Evolutionary conservation across 2,329 filamentous ascomycete genomes (phyloP).

Genomic region (Chalara sp.): DNA sequence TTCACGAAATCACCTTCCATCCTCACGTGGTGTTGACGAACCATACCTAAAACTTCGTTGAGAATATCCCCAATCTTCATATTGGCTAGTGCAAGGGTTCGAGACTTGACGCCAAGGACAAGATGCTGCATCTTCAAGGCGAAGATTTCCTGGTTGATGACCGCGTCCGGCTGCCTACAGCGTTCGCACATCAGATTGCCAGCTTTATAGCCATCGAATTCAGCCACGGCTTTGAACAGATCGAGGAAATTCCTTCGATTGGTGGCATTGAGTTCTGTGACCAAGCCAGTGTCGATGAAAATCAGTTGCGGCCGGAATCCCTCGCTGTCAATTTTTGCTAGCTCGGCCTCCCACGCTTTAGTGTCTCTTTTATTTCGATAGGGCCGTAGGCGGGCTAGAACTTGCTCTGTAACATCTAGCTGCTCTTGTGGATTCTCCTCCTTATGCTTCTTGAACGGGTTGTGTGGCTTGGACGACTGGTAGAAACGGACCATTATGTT

Average conservation of each 20-base stretch:
- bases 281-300: constrained; percentile 94
- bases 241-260: constrained; percentile 92
- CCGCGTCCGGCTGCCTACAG: constrained; percentile 84
- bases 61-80: constrained; percentile 95
- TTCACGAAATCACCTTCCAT: constrained; percentile 98
- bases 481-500: constrained; percentile 99
- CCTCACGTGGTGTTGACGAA: constrained; percentile 83
- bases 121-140: constrained; percentile 96
- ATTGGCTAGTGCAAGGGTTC: constrained; percentile 85
- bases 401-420: constrained; percentile 79
- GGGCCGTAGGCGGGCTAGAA: constrained; percentile 73
- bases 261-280: constrained; percentile 81
- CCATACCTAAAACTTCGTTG: constrained; percentile 86
- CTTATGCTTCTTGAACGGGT: constrained; percentile 40
- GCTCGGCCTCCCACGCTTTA: constrained; percentile 65
- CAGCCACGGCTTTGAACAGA: constrained; percentile 89
- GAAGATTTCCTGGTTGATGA: constrained; percentile 84
- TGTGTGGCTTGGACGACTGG: constrained; percentile 65
- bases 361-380: constrained; percentile 55
- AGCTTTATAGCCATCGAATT: constrained; percentile 94
- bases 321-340: constrained; percentile 73
- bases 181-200: constrained; percentile 94
- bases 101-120: constrained; percentile 81
- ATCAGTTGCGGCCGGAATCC: constrained; percentile 91
- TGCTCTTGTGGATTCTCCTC: constrained; percentile 37